These are phyloP conservation scores for Aristolochia californica DNA, from an alignment of 164 flowering plant species.

Conservation along the genomic window DNA sequence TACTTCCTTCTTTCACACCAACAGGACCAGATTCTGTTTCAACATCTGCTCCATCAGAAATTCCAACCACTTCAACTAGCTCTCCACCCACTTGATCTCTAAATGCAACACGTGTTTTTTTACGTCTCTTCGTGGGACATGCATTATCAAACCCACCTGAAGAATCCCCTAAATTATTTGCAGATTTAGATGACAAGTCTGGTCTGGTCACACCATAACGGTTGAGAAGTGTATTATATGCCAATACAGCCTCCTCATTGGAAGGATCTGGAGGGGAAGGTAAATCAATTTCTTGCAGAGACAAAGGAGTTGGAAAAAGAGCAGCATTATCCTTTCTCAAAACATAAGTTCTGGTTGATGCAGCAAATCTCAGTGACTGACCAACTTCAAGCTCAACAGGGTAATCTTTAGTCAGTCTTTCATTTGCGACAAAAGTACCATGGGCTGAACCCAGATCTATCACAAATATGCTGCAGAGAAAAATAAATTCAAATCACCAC, in stretches of 20 bases:
- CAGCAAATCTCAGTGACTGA: conserved; percentile 91
- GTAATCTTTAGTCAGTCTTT: conserved; percentile 73
- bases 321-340: conserved; percentile 77
- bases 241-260: conserved; percentile 87
- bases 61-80: conserved; percentile 81
- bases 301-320: conserved; percentile 68
- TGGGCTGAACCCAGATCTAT: conserved; percentile 97
- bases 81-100: conserved; percentile 89
- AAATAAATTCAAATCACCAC: background rate
- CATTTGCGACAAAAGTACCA: conserved; percentile 97
- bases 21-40: conserved; percentile 94
- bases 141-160: conserved; percentile 23
- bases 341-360: conserved; percentile 81
- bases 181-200: conserved; percentile 18
- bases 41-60: conserved; percentile 92
- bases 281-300: conserved; percentile 46
- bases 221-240: conserved; percentile 75
- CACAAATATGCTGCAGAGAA: conserved; percentile 59
- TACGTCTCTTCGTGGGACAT: conserved; percentile 56
- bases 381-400: conserved; percentile 96
- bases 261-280: conserved; percentile 92
- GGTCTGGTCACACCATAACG: conserved; percentile 52
- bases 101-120: conserved; percentile 61
- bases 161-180: conserved; percentile 10
- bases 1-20: conserved; percentile 86